phyloP scores from a whole-genome alignment of 2,329 filamentous ascomycete species.

The Dothideomycetes sp. region DNA sequence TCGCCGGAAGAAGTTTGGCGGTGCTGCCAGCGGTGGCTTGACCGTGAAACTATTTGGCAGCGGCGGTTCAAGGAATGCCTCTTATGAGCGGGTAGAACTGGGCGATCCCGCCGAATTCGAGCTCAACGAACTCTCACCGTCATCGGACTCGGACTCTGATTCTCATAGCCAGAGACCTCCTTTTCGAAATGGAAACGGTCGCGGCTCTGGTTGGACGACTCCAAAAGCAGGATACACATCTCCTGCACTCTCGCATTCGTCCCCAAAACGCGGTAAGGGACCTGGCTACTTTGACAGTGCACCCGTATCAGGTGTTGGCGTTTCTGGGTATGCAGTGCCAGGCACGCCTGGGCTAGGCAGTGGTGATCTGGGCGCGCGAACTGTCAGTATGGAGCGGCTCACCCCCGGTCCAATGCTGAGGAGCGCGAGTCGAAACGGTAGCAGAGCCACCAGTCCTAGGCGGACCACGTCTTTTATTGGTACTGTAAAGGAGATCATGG shows the following conservation, averaged over 20 bases:
- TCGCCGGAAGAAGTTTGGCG: slow-evolving; percentile 23
- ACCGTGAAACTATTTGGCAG: slow-evolving; percentile 51
- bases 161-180: too few relatives aligned
- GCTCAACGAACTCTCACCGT: slow-evolving; percentile 47
- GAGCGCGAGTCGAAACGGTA: neutral
- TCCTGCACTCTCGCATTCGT: slow-evolving; percentile 6
- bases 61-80: slow-evolving; percentile 32
- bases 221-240: slow-evolving; percentile 42
- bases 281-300: slow-evolving; percentile 37
- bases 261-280: slow-evolving; percentile 1
- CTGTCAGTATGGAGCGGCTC: slow-evolving; percentile 16
- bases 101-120: slow-evolving; percentile 70
- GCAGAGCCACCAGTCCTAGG: neutral
- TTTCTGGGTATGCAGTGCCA: neutral
- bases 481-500: neutral
- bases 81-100: slow-evolving; percentile 78
- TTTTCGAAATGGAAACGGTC: slow-evolving; percentile 45
- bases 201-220: slow-evolving; percentile 56
- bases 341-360: neutral
- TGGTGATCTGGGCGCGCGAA: neutral
- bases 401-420: slow-evolving; percentile 1
- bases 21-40: slow-evolving; percentile 16
- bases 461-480: neutral
- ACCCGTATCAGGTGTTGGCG: neutral
- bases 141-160: slow-evolving; percentile 7